A percentile compares a stretch with the other conserved stretches of the same genome.
These are phyloP conservation scores for Silene vulgaris DNA, from an alignment of 179 eudicot species.

Conservation along the genomic window DNA sequence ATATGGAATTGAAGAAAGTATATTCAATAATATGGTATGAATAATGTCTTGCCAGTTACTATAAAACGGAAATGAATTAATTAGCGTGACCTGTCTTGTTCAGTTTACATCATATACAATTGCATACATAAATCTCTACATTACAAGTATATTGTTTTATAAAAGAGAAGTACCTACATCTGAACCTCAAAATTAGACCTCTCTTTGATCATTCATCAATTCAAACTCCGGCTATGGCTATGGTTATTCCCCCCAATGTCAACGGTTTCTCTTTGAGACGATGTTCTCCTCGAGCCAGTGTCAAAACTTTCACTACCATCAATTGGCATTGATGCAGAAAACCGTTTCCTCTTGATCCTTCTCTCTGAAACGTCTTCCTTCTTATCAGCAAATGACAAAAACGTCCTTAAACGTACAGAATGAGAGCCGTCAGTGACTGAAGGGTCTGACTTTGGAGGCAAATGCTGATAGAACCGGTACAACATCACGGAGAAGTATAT, in stretches of 20 bases:
- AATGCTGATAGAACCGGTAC: slow-evolving; percentile 31
- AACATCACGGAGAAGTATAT: slow-evolving; percentile 40
- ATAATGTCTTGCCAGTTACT: neutral
- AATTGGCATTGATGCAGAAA: slow-evolving; percentile 24
- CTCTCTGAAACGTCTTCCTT: slow-evolving; percentile 35
- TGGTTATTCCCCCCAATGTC: neutral
- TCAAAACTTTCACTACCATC: slow-evolving; percentile 24
- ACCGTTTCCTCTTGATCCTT: slow-evolving; percentile 36
- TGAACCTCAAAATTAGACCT: neutral
- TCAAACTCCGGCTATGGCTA: slow-evolving; percentile 4
- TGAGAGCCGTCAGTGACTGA: slow-evolving; percentile 23
- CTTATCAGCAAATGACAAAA: slow-evolving; percentile 49
- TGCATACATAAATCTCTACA: neutral
- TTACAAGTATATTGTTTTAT: neutral
- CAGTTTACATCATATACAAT: neutral
- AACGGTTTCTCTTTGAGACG: slow-evolving; percentile 21
- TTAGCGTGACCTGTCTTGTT: neutral
- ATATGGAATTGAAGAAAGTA: neutral
- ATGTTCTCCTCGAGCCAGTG: slow-evolving; percentile 27
- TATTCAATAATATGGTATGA: no score
- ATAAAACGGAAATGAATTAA: neutral
- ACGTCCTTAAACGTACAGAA: slow-evolving; percentile 32
- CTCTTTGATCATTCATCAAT: neutral
- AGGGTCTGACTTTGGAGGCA: slow-evolving; percentile 26
- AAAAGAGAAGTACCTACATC: neutral